Conservation (phyloP, 1,284 basidiomycete genomes). For the Phellinidium pouzarii region DNA sequence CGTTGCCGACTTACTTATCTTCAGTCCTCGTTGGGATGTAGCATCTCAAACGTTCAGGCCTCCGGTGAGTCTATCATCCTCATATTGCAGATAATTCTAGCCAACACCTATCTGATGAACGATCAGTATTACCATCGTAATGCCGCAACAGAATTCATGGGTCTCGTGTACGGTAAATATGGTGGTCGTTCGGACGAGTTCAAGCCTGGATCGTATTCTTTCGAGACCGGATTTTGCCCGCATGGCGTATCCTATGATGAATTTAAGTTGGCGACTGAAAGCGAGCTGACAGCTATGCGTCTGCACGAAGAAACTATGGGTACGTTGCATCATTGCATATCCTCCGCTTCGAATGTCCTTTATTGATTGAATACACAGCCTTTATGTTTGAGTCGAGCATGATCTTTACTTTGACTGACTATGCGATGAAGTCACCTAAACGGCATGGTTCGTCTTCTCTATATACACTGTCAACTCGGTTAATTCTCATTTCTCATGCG, state of each 20-base stretch:
- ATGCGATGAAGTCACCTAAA: constrained; percentile 49
- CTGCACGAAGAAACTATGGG: constrained; percentile 50
- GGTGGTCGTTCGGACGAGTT: constrained; percentile 57
- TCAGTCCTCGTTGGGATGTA: constrained; percentile 59
- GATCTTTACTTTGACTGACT: constrained; percentile 57
- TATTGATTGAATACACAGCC: constrained; percentile 36
- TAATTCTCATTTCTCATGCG: background rate
- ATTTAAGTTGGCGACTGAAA: constrained; percentile 47
- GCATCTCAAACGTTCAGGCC: constrained; percentile 41
- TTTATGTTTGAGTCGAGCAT: constrained; percentile 64
- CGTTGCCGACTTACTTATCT: constrained; percentile 56
- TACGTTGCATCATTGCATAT: constrained; percentile 27
- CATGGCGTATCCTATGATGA: constrained; percentile 56
- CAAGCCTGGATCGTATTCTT: constrained; percentile 51
- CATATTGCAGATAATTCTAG: too few species aligned
- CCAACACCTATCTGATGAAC: too few species aligned
- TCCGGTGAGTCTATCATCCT: constrained; percentile 26
- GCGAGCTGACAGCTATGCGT: constrained; percentile 43
- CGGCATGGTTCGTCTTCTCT: constrained; percentile 39
- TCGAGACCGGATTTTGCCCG: constrained; percentile 55
- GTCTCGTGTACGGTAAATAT: constrained; percentile 51
- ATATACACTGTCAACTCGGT: constrained; percentile 1
- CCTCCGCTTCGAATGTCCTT: too few species aligned
- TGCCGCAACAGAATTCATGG: constrained; percentile 55
- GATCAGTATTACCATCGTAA: constrained; percentile 60